phyloP scores from a whole-genome alignment of 352 stramenopile species.

The Globisporangium paroecandrum region DNA sequence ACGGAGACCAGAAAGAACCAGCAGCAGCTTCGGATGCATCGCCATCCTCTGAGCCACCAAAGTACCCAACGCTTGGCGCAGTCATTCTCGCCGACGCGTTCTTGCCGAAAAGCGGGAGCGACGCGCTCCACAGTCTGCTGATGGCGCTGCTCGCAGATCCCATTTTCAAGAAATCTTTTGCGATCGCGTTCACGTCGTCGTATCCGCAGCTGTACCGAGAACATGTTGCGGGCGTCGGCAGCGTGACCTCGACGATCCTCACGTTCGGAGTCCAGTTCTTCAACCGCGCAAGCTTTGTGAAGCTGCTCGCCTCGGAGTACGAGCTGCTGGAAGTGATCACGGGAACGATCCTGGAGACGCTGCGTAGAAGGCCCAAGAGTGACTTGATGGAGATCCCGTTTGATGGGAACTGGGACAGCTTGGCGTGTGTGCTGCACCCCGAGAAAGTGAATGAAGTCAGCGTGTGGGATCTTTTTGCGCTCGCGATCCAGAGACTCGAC shows the following conservation, averaged over 20 bases:
- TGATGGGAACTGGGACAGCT: conserved; percentile 41
- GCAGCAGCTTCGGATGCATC: background rate
- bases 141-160: conserved; percentile 96
- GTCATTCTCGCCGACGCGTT: conserved; percentile 86
- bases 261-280: conserved; percentile 97
- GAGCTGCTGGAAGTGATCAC: conserved; percentile 73
- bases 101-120: conserved; percentile 70
- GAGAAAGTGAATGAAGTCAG: conserved; percentile 32
- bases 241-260: conserved; percentile 85
- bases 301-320: conserved; percentile 69
- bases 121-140: conserved; percentile 90
- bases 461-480: conserved; percentile 67
- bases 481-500: conserved; percentile 49
- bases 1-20: background rate
- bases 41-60: conserved; percentile 9
- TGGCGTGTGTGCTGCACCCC: conserved; percentile 40
- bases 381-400: conserved; percentile 43
- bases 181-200: conserved; percentile 92
- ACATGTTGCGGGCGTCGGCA: conserved; percentile 69
- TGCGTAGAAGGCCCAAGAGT: conserved; percentile 52
- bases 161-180: conserved; percentile 96
- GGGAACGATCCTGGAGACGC: conserved; percentile 63
- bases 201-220: conserved; percentile 88
- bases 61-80: conserved; percentile 62
- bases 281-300: conserved; percentile 97